Percentiles rank a stretch among this genome's conserved stretches.
Conservation (phyloP, 495 filamentous ascomycete genomes). For the Mytilinidion resinicola region DNA sequence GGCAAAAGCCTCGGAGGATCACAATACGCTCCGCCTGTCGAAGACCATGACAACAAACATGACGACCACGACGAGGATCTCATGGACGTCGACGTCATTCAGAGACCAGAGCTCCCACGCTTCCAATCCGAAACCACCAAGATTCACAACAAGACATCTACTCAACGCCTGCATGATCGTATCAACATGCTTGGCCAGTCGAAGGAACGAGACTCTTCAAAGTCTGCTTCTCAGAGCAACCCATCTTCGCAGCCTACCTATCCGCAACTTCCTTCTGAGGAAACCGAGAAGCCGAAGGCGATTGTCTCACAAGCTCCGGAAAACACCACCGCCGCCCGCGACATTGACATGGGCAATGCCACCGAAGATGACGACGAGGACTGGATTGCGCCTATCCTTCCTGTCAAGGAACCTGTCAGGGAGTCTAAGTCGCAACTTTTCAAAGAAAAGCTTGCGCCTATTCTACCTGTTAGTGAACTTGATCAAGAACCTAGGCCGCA, state of each 20-base stretch:
- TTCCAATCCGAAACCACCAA: conserved; percentile 44
- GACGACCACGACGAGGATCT: conserved; percentile 55
- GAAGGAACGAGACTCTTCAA: conserved; percentile 5
- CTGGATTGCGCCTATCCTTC: conserved; percentile 58
- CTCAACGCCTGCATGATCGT: conserved; percentile 82
- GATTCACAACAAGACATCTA: conserved; percentile 80
- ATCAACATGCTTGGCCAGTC: conserved; percentile 86
- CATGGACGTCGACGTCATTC: conserved; percentile 51
- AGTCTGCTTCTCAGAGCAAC: conserved; percentile 1
- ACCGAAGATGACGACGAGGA: conserved; percentile 56
- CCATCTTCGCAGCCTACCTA: conserved; percentile 45
- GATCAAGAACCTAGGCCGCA: conserved; percentile 32
- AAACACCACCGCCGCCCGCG: conserved; percentile 12
- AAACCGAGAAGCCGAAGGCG: conserved; percentile 31
- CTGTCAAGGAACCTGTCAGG: conserved; percentile 14
- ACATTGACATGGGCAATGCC: conserved; percentile 7
- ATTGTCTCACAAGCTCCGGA: neutral
- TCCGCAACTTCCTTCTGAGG: conserved; percentile 46
- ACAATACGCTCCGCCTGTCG: conserved; percentile 42
- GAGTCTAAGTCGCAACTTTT: neutral
- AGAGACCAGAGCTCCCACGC: conserved; percentile 26
- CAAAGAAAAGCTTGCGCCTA: neutral
- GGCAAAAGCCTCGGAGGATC: conserved; percentile 48
- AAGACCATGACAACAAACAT: conserved; percentile 50
- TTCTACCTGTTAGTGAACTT: neutral